These are phyloP conservation scores for Thermomyces lanuginosus DNA, from an alignment of 2,329 filamentous ascomycete species.

Conservation along the genomic window DNA sequence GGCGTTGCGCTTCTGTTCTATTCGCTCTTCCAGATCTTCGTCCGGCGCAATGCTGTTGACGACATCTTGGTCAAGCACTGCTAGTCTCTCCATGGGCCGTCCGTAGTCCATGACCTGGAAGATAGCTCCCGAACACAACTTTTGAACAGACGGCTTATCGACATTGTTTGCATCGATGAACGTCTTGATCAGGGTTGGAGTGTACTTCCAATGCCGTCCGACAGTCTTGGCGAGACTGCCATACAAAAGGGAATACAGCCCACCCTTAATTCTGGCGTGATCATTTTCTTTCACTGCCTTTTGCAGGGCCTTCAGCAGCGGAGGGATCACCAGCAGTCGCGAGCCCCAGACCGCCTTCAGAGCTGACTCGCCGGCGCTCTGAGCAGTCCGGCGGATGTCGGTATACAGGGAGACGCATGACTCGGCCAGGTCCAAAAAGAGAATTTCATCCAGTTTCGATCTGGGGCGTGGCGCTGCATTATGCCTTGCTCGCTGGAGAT, in stretches of 20 bases:
- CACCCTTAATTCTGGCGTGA: conserved; percentile 84
- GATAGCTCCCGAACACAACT: conserved; percentile 61
- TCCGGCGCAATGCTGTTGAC: conserved; percentile 56
- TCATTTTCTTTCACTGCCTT: conserved; percentile 65
- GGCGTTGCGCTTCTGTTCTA: conserved; percentile 48
- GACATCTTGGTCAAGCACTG: conserved; percentile 57
- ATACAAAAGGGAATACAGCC: conserved; percentile 77
- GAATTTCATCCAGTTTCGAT: conserved; percentile 70
- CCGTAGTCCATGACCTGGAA: conserved; percentile 87
- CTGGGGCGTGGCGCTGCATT: conserved; percentile 78
- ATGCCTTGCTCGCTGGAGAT: conserved; percentile 82
- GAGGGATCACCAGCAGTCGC: conserved; percentile 73
- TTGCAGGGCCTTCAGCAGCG: conserved; percentile 63
- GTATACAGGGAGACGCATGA: conserved; percentile 86
- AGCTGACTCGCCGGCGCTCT: conserved; percentile 81
- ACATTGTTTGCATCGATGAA: conserved; percentile 82
- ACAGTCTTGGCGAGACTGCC: conserved; percentile 78
- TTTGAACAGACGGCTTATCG: conserved; percentile 89
- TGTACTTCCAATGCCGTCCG: conserved; percentile 84
- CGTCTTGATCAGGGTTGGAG: conserved; percentile 70
- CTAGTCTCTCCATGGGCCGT: conserved; percentile 70
- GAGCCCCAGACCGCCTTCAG: conserved; percentile 82
- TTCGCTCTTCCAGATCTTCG: conserved; percentile 42
- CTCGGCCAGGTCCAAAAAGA: conserved; percentile 74
- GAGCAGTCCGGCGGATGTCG: conserved; percentile 85